Base-by-base conservation (phyloP, 2,329 filamentous ascomycete species). In the Rhinocladiella mackenziei region DNA sequence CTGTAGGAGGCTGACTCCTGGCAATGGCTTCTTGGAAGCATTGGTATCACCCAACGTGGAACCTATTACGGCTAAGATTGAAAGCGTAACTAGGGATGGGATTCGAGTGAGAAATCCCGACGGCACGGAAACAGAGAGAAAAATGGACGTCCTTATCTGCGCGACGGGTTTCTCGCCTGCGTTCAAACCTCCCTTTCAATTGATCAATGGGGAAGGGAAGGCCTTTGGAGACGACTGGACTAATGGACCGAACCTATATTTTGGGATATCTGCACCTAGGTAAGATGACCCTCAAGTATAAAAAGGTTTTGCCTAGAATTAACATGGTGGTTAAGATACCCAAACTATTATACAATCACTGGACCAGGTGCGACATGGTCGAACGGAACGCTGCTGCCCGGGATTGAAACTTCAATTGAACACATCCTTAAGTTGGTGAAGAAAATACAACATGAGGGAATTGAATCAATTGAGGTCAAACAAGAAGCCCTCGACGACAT, bases 381-480 rank as follows among this genome's bases (percentile, higher is more conserved):
- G 11, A 15, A 5, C 17, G 5, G 31, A 3, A 26, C 23, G 7
- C 11, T 26, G 23, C 23, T 26, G 11, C 23, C 23, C 23, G 11
- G 23, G 7, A 26, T 66, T 7, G 64, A 67, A 38, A 60, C 56
- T 22, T 50, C 51, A 10, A 48, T 62, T 6, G 62, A 65, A 20
- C 66, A 67, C 36, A 58, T 64, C 39, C 61, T 63, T 1, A 42
- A 57, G 28, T 62, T 58, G 13, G 50, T 62, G 8, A 43, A 45
- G n/a, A 66, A 67, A 50, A 62, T 66, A 48, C 63, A 66, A 41
- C 58, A 59, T 2, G 63, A 67, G 14, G 59, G 60, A 22, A 63
- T 67, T 41, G 53, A 58, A 13, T 25, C 60, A 1, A 62, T 66
- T 56, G 43, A 39, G 7, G 54, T 58, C 3, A 54, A 54, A 11